Evolutionary conservation across 768 basidiomycete species (phyloP), one percentile per base, ranked within the genome.

Genomic region (Antrodiella citrinella): DNA sequence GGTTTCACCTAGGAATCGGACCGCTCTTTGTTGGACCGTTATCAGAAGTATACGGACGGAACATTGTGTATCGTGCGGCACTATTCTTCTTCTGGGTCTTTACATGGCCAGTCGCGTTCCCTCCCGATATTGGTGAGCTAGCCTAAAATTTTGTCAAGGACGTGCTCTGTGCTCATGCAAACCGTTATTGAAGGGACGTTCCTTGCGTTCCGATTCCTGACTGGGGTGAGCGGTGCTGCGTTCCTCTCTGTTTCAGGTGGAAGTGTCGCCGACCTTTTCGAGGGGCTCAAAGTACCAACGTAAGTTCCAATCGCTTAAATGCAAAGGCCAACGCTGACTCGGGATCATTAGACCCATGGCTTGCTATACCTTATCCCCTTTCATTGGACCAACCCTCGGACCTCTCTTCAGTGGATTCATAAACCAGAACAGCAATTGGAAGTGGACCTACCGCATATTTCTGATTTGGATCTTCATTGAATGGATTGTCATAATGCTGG

Each of bases 381-480:
- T 84, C 62, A 62, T 82, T 13, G 78, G 80, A 2, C 77, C 78
- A 3, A 71, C 78, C 2, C 55, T 82, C 59, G 59, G 82, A 57
- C 84, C 84, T 4, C 54, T 85, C 26, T 65, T 84, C 35, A 64
- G 74, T 38, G 77, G 84, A 18, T 87, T 88, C 62, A 83, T 90
- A 57, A 86, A 85, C 20, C 58, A 65, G 77, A 69, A 82, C 55
- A 53, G 73, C 1, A 57, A 73, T 42, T 86, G 85, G 86, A 66
- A 84, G 52, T 91, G 88, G 89, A 87, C 86, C 0, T 92, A 82
- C 66, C 79, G 81, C 50, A 65, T 85, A 13, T 62, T 84, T 50
- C 53, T 82, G 1, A 85, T 85, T 19, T 92, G 89, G 91, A 71
- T 76, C 0, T 78, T 76, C 44, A 65, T 65, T 2, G 73, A 87